Percentiles rank a stretch among this genome's conserved stretches.
Evolutionary conservation across 139 green algal genomes (phyloP).

Genomic region (Mesotaenium endlicherianum): DNA sequence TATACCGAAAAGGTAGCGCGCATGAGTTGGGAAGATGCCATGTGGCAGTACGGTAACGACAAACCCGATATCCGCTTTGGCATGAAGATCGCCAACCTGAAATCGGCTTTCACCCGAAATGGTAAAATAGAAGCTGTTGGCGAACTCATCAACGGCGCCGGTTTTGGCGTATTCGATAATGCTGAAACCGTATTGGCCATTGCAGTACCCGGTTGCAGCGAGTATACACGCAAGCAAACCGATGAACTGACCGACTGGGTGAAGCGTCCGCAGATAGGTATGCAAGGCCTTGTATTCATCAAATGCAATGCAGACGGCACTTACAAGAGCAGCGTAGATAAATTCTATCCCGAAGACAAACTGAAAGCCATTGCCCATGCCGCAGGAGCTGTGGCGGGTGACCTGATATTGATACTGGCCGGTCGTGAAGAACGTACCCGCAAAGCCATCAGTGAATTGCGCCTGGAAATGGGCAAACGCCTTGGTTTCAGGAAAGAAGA

Average conservation of each 20-base stretch:
- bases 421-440: constrained; percentile 62
- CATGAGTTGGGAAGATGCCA: constrained; percentile 85
- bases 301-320: constrained; percentile 56
- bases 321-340: too few species aligned
- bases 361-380: neutral
- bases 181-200: too few species aligned
- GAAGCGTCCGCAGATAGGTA: too few species aligned
- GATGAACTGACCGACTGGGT: constrained; percentile 58
- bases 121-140: too few species aligned
- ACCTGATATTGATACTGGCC: constrained; percentile 83
- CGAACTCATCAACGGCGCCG: too few species aligned
- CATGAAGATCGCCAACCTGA: constrained; percentile 65
- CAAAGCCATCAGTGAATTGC: constrained; percentile 75
- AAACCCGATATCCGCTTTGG: constrained; percentile 79
- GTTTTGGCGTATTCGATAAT: too few species aligned
- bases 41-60: constrained; percentile 69
- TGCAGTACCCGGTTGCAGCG: too few species aligned
- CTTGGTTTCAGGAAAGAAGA: constrained; percentile 65
- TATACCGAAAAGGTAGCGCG: constrained; percentile 73
- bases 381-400: constrained; percentile 55
- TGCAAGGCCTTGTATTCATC: constrained; percentile 67
- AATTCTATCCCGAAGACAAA: neutral
- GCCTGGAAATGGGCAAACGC: constrained; percentile 70
- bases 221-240: constrained; percentile 56
- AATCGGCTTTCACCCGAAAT: too few species aligned